Conservation (phyloP, 2,329 filamentous ascomycete species). For the Penicillium expansum region DNA sequence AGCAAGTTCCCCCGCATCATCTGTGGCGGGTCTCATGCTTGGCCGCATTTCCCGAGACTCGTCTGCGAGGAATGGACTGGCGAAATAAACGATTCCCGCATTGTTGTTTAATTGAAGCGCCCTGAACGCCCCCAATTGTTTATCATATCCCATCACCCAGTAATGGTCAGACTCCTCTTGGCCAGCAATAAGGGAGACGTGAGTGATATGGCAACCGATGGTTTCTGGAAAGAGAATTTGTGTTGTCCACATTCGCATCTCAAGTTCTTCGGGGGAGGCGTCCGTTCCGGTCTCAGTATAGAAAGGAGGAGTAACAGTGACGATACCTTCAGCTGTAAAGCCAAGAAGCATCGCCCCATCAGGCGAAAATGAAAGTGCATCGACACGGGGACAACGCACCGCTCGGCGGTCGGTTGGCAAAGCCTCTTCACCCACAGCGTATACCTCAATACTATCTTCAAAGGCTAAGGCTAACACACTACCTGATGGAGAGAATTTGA, state of each 20-base stretch:
- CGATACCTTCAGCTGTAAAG: constrained; percentile 69
- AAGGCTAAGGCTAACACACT: constrained; percentile 81
- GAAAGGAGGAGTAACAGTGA: constrained; percentile 76
- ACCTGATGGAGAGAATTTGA: constrained; percentile 77
- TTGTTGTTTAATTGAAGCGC: constrained; percentile 73
- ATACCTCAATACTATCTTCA: constrained; percentile 84
- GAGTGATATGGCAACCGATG: constrained; percentile 66
- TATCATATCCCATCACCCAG: constrained; percentile 77
- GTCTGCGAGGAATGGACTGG: constrained; percentile 56
- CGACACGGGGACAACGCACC: constrained; percentile 75
- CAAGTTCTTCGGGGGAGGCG: constrained; percentile 53
- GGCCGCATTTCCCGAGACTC: constrained; percentile 61
- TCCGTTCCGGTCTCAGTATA: constrained; percentile 61
- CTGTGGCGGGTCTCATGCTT: constrained; percentile 66
- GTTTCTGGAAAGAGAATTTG: constrained; percentile 81
- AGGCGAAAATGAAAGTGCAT: constrained; percentile 70
- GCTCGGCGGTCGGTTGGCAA: constrained; percentile 66
- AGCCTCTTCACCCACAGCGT: constrained; percentile 65
- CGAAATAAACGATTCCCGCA: constrained; percentile 76
- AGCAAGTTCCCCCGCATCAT: constrained; percentile 67
- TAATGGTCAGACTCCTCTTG: constrained; percentile 58
- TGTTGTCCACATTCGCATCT: constrained; percentile 78
- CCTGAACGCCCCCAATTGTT: constrained; percentile 72
- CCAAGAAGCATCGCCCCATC: constrained; percentile 77
- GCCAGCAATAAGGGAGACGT: constrained; percentile 64